A percentile compares a stretch with the other conserved stretches of the same genome.
These are phyloP conservation scores for Claviceps africana DNA, from an alignment of 2,329 filamentous ascomycete species.

Conservation along the genomic window DNA sequence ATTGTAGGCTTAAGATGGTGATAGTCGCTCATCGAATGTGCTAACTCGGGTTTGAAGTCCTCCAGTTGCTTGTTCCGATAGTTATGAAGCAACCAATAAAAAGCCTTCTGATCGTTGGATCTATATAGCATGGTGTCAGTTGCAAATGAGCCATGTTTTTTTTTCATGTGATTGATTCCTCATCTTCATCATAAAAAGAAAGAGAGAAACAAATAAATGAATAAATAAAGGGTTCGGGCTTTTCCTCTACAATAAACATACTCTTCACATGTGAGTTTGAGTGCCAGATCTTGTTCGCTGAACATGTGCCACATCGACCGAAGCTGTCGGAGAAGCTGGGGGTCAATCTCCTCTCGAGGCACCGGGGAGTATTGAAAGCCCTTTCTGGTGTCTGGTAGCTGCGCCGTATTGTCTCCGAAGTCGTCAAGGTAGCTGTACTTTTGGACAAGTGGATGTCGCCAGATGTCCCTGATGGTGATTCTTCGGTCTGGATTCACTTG, in stretches of 20 bases:
- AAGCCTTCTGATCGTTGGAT: constrained; percentile 80
- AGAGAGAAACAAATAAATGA: no score
- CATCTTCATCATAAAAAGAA: no score
- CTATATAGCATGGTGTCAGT: constrained; percentile 30
- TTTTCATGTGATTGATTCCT: not conserved
- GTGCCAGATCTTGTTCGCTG: constrained; percentile 54
- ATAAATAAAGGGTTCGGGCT: not conserved
- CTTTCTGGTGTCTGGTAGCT: constrained; percentile 43
- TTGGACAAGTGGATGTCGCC: constrained; percentile 71
- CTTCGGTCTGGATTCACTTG: constrained; percentile 64
- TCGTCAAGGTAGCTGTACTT: constrained; percentile 71
- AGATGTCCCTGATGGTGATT: constrained; percentile 69
- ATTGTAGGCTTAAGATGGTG: constrained; percentile 55
- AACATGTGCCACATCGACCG: constrained; percentile 85
- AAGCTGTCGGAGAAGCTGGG: constrained; percentile 71
- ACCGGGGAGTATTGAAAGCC: constrained; percentile 46
- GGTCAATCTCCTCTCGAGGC: constrained; percentile 55
- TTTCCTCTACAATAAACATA: constrained; percentile 26
- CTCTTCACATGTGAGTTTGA: constrained; percentile 52
- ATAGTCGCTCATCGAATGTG: constrained; percentile 82
- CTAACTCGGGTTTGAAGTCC: constrained; percentile 67
- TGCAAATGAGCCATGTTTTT: not conserved
- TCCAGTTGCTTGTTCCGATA: constrained; percentile 77
- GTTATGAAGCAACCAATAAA: constrained; percentile 72
- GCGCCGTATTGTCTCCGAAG: constrained; percentile 38